Base-by-base conservation (phyloP, 306 rosid species). In the Malus sylvestris region DNA sequence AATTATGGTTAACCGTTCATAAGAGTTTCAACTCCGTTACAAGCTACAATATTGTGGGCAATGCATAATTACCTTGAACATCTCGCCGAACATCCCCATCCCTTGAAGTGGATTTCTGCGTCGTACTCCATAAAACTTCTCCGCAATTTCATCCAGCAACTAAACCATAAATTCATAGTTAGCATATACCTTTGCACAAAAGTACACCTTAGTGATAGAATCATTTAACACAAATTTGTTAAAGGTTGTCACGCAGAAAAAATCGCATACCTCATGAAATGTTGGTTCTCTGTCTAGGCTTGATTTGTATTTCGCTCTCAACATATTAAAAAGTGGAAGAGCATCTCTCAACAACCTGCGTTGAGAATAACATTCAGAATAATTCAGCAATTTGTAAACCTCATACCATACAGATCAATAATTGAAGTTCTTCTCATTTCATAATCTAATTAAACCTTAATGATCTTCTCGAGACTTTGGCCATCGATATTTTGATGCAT, bases 281-380 rank as follows among this genome's bases (percentile, higher is more conserved):
- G 88, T 59, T 64, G 97, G 97, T 72, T 95, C 99, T 83, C 93
- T 88, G 70, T 92, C 93, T 70, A 96, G 49, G 80, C 88, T 67
- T 61, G 91, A 51, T 83, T 89, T 90, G 85, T 83, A 96, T 13
- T 86, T 92, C 32, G 72, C 71, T 82, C 86, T 86, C 84, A 96
- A 78, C 93, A 89, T 91, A 77, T 86, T 96, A 70, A 91, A 92
- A 81, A 96, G 97, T 4, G 98, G 98, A 75, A 91, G 70, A 70
- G 98, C 93, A 82, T 92, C 96, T 85, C 98, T 89, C 83, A 91
- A 91, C 97, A 95, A 81, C 86, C 98, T 95, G 95, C 79, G 82
- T 71, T 65, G 30, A 57, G 49, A 71, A 29, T 18, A 35, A 44
- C 15, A 51, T 70, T 19, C 3, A 46, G 19, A 61, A 55, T 11